These are phyloP conservation scores for Cryptomeria japonica DNA, from an alignment of 75 land plant genomes.

Conservation along the genomic window DNA sequence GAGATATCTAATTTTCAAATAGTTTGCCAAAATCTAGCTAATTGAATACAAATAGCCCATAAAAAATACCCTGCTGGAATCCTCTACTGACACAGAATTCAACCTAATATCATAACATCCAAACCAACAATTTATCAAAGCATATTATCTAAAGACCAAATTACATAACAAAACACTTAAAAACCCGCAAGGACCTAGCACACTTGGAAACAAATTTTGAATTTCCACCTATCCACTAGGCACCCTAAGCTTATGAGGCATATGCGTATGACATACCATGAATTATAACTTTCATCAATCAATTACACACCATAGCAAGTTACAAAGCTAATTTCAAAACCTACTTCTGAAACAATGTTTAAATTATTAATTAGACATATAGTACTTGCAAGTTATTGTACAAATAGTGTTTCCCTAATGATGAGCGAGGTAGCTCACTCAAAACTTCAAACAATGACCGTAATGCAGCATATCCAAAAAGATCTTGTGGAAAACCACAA, in stretches of 20 bases:
- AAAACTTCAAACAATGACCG: not conserved
- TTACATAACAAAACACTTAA: not conserved
- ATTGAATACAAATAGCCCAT: not conserved
- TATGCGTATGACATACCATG: no score
- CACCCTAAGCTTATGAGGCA: no score
- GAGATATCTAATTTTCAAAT: not conserved
- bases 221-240: no score
- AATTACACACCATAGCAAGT: not conserved
- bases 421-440: not conserved
- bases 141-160: not conserved
- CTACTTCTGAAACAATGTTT: not conserved
- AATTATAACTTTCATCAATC: no score
- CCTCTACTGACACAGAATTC: not conserved
- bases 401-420: not conserved
- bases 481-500: not conserved
- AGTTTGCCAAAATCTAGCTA: not conserved
- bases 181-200: not conserved
- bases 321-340: not conserved
- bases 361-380: no score
- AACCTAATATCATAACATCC: not conserved
- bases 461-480: not conserved
- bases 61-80: not conserved
- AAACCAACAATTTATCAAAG: not conserved
- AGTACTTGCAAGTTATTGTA: not conserved
- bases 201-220: not conserved